Conservation (phyloP, 106 monocot species). For the Acorus calamus region DNA sequence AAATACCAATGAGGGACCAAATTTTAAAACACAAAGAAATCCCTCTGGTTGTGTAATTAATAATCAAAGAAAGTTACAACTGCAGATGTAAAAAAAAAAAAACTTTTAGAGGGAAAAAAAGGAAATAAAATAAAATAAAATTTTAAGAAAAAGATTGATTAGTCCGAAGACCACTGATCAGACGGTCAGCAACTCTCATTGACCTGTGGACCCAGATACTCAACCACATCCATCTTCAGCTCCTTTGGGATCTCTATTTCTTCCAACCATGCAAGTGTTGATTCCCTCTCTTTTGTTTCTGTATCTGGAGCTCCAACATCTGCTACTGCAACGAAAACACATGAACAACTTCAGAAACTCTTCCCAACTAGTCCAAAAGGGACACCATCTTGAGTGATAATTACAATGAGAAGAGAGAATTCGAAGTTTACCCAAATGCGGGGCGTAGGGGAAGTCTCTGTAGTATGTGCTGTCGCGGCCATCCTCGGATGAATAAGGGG, state of each 20-base stretch:
- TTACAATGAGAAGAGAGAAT: neutral
- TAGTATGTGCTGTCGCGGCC: constrained; percentile 73
- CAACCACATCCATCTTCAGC: constrained; percentile 35
- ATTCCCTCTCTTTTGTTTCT: constrained; percentile 2
- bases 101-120: no score
- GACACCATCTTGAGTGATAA: neutral
- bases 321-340: neutral
- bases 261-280: constrained; percentile 47
- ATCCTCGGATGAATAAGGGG: constrained; percentile 60
- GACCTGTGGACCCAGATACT: constrained; percentile 61
- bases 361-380: neutral
- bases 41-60: no score
- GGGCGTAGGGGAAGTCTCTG: constrained; percentile 25
- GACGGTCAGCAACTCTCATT: constrained; percentile 15
- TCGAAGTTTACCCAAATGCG: constrained; percentile 9
- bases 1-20: no score
- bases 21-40: no score
- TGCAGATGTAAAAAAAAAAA: no score
- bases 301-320: constrained; percentile 1
- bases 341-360: no score
- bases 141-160: no score
- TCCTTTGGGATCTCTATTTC: constrained; percentile 50
- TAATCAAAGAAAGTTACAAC: no score
- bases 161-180: neutral
- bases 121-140: no score